phyloP scores from a whole-genome alignment of 208 protist species.

The Acanthamoeba royreba region DNA sequence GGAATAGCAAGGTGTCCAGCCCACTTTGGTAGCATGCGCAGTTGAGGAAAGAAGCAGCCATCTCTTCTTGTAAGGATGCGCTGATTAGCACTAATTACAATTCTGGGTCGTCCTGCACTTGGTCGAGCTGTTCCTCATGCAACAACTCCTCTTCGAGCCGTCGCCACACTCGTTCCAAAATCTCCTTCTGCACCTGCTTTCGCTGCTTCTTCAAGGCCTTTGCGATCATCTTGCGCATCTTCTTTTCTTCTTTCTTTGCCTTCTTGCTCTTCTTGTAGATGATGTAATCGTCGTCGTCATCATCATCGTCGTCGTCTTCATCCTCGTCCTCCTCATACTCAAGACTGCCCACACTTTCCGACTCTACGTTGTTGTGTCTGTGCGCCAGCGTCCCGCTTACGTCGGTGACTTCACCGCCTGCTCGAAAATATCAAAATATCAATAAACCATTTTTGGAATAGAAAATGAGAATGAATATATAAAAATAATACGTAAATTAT shows the following conservation, averaged over 20 bases:
- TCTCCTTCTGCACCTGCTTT: not conserved
- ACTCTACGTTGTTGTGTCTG: not conserved
- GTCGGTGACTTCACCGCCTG: not conserved
- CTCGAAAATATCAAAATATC: not conserved
- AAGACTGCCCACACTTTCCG: no score
- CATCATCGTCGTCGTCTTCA: not conserved
- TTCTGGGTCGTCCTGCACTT: not conserved
- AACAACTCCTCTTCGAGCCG: not conserved
- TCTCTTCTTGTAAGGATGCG: not conserved
- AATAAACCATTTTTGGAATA: not conserved
- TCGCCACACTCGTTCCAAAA: no score
- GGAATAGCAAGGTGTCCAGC: no score
- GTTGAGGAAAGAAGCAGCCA: no score
- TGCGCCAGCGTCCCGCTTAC: not conserved
- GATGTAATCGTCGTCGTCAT: not conserved
- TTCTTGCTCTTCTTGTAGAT: not conserved
- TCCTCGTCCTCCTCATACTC: no score
- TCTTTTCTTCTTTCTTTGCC: not conserved
- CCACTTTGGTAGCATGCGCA: no score
- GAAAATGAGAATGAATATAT: not conserved
- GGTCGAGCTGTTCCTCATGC: not conserved
- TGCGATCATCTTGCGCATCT: not conserved
- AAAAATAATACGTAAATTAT: not conserved
- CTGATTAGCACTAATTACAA: not conserved
- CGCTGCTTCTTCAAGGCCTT: no score